Conservation (phyloP, 1,284 basidiomycete species). For the Austropuccinia psidii region DNA sequence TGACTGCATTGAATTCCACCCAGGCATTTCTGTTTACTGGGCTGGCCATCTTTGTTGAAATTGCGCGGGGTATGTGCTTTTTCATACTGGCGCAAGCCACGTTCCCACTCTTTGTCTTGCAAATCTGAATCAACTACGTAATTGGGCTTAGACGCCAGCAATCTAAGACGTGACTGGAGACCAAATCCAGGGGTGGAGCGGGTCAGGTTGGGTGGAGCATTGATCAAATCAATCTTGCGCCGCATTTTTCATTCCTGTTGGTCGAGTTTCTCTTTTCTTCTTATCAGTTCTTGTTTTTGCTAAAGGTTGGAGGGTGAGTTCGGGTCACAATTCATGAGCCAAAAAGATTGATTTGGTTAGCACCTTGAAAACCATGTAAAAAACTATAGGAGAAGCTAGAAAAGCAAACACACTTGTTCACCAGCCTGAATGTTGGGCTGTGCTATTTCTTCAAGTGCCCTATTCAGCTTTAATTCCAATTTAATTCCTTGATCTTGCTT, state of each 20-base stretch:
- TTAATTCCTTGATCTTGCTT: conserved; percentile 11
- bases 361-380: background rate
- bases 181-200: conserved; percentile 17
- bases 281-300: background rate
- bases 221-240: conserved; percentile 9
- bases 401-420: conserved; percentile 9
- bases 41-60: background rate
- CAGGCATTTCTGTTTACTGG: conserved; percentile 1
- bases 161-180: conserved; percentile 21
- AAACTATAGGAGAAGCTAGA: background rate
- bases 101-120: conserved; percentile 26
- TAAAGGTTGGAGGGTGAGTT: background rate
- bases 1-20: background rate
- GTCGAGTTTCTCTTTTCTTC: conserved; percentile 12
- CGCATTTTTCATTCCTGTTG: conserved; percentile 12
- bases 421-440: conserved; percentile 26
- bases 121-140: conserved; percentile 31
- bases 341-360: too few species aligned
- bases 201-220: conserved; percentile 2
- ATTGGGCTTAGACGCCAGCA: conserved; percentile 16
- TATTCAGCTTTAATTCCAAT: conserved; percentile 21
- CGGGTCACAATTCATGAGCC: too few species aligned
- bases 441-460: conserved; percentile 11
- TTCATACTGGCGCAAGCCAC: conserved; percentile 1
- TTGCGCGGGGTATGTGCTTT: background rate